Conservation (phyloP, 78 protist genomes). For the Protostelium mycophagum region DNA sequence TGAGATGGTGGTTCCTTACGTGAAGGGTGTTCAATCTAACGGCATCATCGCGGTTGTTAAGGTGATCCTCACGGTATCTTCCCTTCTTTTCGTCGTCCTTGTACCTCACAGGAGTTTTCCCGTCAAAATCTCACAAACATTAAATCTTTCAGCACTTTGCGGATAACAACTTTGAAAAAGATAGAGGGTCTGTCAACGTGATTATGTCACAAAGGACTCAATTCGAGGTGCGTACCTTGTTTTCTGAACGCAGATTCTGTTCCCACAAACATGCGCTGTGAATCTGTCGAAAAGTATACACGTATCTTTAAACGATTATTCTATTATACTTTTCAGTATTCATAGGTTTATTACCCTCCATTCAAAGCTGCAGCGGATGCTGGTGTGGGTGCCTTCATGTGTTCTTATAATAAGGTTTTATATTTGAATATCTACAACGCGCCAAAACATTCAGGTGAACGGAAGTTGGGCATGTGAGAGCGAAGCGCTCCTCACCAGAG, state of each 20-base stretch:
- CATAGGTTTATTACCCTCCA: conserved; percentile 35
- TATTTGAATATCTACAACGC: no score
- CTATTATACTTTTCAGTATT: no score
- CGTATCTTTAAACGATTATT: no score
- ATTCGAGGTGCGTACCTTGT: no score
- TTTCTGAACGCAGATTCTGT: not conserved
- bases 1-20: not conserved
- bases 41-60: not conserved
- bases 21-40: not conserved
- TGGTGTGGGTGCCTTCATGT: conserved; percentile 27
- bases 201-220: not conserved
- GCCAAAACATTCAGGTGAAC: no score
- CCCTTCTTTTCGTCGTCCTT: no score
- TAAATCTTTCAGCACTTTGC: not conserved
- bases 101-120: no score
- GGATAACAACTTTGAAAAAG: not conserved
- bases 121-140: not conserved
- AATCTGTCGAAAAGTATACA: not conserved
- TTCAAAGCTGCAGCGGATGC: not conserved
- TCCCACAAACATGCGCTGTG: not conserved
- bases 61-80: no score
- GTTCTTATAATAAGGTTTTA: conserved; percentile 48
- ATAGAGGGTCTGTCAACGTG: not conserved
- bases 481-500: not conserved
- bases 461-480: conserved; percentile 15